Conservation (phyloP, 129 eudicot species). For the Artemisia argyi region DNA sequence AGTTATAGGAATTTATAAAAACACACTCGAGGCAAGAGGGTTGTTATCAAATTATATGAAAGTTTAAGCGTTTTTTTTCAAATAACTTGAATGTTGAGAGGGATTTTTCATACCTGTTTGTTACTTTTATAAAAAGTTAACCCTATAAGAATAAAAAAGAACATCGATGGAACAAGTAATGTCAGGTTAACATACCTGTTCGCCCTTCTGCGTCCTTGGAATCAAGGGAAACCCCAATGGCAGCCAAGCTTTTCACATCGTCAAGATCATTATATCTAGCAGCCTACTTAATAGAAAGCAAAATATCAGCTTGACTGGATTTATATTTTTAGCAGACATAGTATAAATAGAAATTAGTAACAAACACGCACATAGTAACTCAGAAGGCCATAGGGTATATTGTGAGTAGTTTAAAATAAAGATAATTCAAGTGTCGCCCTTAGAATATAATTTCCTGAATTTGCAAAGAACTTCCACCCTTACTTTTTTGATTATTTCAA, state of each 20-base stretch:
- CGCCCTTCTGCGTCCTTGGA: slow-evolving; percentile 84
- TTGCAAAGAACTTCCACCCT: no score
- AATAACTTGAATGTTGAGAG: neutral
- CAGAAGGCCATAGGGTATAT: neutral
- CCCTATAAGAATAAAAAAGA: neutral
- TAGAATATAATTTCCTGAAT: no score
- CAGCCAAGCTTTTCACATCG: slow-evolving; percentile 56
- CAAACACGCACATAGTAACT: neutral
- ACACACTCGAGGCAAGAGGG: no score
- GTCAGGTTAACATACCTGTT: slow-evolving; percentile 50
- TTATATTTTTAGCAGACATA: neutral
- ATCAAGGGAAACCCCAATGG: slow-evolving; percentile 74
- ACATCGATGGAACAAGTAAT: slow-evolving; percentile 5
- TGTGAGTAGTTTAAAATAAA: no score
- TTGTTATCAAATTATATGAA: no score
- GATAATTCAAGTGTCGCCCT: no score
- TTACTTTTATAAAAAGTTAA: neutral
- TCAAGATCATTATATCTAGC: slow-evolving; percentile 93
- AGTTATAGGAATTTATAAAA: no score
- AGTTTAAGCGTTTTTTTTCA: neutral
- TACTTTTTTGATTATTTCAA: no score
- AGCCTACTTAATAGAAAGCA: slow-evolving; percentile 54
- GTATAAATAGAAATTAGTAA: no score
- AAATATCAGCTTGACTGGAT: slow-evolving; percentile 2
- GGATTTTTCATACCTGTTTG: no score